Evolutionary conservation across 169 alveolate genomes (phyloP), one percentile per base, ranked within the genome.

Genomic region (Eimeria necatrix): DNA sequence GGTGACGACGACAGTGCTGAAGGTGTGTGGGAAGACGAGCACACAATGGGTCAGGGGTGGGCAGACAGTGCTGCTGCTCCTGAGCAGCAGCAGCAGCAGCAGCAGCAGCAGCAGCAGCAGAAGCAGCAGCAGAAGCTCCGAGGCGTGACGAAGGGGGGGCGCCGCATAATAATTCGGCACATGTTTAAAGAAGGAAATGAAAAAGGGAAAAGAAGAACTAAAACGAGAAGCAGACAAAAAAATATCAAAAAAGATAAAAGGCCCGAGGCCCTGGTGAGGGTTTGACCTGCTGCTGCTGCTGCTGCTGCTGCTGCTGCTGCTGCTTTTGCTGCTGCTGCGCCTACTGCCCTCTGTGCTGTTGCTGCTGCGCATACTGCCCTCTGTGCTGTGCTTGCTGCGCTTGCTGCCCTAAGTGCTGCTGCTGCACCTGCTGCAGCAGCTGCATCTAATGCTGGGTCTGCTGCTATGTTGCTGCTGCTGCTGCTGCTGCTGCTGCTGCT

Each of bases 41-140:
- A 76, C 9, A 76, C n/a, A 56, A 18, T 76, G 8, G 61, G 61
- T 14, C 64, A 32, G 24, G 8, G 61, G 3, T 76, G 87, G 59
- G 59, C 64, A 22, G 59, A 14, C 78, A 8, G 46, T 18, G 14
- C 61, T 20, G 22, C 87, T 4, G 87, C 26, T 60, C 0, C 61
- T 12, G 53, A 76, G 41, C 48, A 9, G 87, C 59, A 76, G 87
- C 83, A 71, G 81, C 86, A 76, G 87, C 87, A 5, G 87, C 64
- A 32, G 87, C 59, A 76, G 61, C 83, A 71, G 83, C 64, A 76
- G 87, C 64, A 32, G 87, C 59, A 76, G 61, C 87, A 76, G 87
- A 64, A 76, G 87, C 64, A 76, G 49, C 24, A 26, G 87, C 48
- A 46, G 59, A 76, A 76, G 87, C 26, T 76, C 0, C 0, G 87